Evolutionary conservation across 768 basidiomycete species (phyloP), one percentile per base, ranked within the genome.

Genomic region (Nevesoporus exiguus): DNA sequence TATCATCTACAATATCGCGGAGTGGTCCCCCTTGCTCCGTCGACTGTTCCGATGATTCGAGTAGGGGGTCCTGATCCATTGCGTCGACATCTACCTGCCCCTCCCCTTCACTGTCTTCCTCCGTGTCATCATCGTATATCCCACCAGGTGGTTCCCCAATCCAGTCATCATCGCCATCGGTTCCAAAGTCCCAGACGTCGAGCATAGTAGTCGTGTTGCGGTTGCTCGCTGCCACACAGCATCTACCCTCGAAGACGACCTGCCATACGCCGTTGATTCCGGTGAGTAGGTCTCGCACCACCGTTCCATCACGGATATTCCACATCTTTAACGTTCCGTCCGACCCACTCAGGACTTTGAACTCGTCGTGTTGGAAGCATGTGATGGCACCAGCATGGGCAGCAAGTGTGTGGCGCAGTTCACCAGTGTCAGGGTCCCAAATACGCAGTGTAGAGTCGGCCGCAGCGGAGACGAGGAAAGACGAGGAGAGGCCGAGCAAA

Each of bases 291-390:
- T 98, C 97, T 31, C 93, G 80, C 13, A 93, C 85, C 36, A 91
- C 85, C 0, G 80, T 79, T 21, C 96, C 97, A 51, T 94, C 90
- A 34, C 86, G 76, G 56, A 96, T 80, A 68, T 98, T 90, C 97
- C 97, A 99, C 86, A 98, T 90, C 78, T 98, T 98, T 62, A 99
- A 78, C 54, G 90, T 93, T 15, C 97, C 97, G 61, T 98, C 97
- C 14, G 89, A 91, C 13, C 96, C 96, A 64, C 89, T 92, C 27
- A 99, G 80, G 42, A 98, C 92, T 68, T 97, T 98, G 77, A 91
- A 93, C 68, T 98, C 95, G 69, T 98, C 96, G 61, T 97, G 94
- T 71, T 96, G 93, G 79, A 98, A 98, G 74, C 96, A 99, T 17
- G 97, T 98, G 61, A 99, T 98, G n/a, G 96, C 94, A 21, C 95